Conservation (phyloP, 495 filamentous ascomycete species). For the Margaritispora aquatica region DNA sequence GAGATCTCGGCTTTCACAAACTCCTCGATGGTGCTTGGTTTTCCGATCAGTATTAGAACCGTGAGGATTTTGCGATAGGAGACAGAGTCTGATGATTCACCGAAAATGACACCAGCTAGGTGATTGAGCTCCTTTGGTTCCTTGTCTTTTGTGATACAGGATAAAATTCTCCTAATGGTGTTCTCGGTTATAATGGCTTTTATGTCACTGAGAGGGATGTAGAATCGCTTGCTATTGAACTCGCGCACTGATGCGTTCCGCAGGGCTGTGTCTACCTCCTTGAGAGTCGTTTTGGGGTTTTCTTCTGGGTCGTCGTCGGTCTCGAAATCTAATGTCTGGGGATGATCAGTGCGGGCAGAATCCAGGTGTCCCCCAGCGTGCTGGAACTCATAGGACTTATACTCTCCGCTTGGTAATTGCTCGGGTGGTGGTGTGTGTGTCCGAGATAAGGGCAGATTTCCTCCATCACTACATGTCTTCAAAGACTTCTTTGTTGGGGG, state of each 20-base stretch:
- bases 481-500: not conserved
- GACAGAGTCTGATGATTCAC: not conserved
- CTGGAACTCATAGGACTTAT: not conserved
- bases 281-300: not conserved
- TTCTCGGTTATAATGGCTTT: not conserved
- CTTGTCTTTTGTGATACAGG: not conserved
- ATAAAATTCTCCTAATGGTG: not conserved
- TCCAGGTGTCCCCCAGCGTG: not conserved
- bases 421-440: not conserved
- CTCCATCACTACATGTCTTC: not conserved
- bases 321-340: not conserved
- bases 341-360: not conserved
- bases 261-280: not conserved
- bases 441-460: not conserved
- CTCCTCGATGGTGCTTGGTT: not conserved
- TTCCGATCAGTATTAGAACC: constrained; percentile 8
- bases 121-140: not conserved
- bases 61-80: not conserved
- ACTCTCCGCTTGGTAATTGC: not conserved
- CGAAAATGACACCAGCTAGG: not conserved
- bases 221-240: not conserved
- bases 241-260: not conserved
- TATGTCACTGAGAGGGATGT: not conserved
- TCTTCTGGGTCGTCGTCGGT: not conserved
- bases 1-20: not conserved